Evolutionary conservation across 331 rosid genomes (phyloP).

Genomic region (Prunus yedoensis): DNA sequence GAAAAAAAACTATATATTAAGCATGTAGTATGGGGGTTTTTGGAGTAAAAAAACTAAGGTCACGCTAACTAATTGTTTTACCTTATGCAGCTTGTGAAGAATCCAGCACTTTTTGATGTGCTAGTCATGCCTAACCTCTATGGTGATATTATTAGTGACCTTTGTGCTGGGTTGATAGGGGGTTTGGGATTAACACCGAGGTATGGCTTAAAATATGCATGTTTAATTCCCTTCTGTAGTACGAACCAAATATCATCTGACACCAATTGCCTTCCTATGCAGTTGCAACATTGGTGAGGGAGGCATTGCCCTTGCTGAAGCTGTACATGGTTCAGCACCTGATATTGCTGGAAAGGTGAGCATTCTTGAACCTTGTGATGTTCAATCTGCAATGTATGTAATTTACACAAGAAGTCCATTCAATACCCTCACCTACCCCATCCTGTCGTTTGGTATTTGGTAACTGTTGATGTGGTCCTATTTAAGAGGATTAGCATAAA

Average conservation of each 20-base stretch:
- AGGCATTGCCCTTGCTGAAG: conserved; percentile 99
- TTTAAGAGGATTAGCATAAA: background rate
- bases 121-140: conserved; percentile 98
- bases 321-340: conserved; percentile 99
- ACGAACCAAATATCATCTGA: conserved; percentile 32
- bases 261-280: conserved; percentile 22
- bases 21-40: background rate
- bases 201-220: conserved; percentile 27
- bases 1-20: background rate
- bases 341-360: conserved; percentile 99
- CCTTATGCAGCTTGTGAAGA: conserved; percentile 84
- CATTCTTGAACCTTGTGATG: conserved; percentile 4
- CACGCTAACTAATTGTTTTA: conserved; percentile 10
- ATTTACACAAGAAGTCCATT: too few relatives aligned
- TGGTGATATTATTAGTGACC: conserved; percentile 98
- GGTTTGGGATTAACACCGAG: conserved; percentile 97
- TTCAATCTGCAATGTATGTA: background rate
- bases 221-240: background rate
- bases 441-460: too few relatives aligned
- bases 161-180: conserved; percentile 93
- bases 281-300: conserved; percentile 99
- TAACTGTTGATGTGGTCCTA: too few relatives aligned
- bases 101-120: conserved; percentile 93
- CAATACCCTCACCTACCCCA: too few relatives aligned
- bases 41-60: background rate